Percentiles rank a stretch among this genome's conserved stretches.
phyloP scores from a whole-genome alignment of 1,284 basidiomycete genomes.

The Cystobasidium sp. region DNA sequence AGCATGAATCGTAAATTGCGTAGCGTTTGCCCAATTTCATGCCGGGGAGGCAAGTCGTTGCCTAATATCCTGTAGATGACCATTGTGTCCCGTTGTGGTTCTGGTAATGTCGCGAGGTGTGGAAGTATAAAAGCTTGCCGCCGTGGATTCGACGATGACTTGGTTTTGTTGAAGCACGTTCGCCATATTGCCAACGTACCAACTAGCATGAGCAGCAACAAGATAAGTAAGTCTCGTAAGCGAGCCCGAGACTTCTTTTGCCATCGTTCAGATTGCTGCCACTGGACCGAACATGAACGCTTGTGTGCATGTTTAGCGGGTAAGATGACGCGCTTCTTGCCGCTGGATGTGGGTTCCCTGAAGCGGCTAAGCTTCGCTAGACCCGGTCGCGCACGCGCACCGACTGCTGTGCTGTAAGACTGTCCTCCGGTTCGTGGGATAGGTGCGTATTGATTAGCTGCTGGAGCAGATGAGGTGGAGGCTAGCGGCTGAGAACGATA shows the following conservation, averaged over 20 bases:
- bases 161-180: background rate
- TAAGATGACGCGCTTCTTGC: constrained; percentile 6
- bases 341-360: constrained; percentile 22
- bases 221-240: constrained; percentile 27
- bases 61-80: constrained; percentile 55
- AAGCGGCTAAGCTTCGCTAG: constrained; percentile 31
- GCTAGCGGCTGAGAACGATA: too few relatives aligned
- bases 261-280: constrained; percentile 43
- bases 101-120: constrained; percentile 6
- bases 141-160: background rate
- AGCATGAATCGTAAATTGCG: constrained; percentile 55
- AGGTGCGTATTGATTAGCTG: too few relatives aligned
- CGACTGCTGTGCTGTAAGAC: constrained; percentile 12
- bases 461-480: too few relatives aligned
- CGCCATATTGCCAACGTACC: constrained; percentile 19
- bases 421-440: background rate
- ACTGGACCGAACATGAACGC: constrained; percentile 37
- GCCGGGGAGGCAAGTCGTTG: constrained; percentile 55
- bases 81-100: constrained; percentile 53
- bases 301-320: constrained; percentile 27
- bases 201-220: constrained; percentile 13
- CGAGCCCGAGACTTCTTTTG: constrained; percentile 29
- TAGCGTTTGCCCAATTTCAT: constrained; percentile 54
- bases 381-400: constrained; percentile 1
- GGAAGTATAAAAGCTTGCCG: background rate